phyloP scores from a whole-genome alignment of 371 early-diverging fungal genomes.

The Umbelopsis sp. region DNA sequence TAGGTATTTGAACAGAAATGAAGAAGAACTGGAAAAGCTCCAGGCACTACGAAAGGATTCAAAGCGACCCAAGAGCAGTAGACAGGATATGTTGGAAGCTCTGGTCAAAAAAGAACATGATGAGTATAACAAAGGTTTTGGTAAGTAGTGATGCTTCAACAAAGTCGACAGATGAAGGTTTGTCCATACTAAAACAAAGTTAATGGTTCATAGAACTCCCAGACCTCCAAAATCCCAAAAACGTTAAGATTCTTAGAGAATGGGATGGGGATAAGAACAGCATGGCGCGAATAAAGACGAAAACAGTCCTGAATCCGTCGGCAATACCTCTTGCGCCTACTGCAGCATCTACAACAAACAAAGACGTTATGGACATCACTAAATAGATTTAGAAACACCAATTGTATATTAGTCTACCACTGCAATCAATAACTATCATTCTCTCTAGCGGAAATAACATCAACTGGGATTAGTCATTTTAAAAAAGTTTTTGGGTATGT shows the following conservation, averaged over 20 bases:
- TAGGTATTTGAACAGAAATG: constrained; percentile 51
- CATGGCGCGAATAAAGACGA: constrained; percentile 41
- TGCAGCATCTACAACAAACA: neutral
- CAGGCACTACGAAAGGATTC: constrained; percentile 49
- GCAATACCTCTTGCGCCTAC: neutral
- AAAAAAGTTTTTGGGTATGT: too few species aligned
- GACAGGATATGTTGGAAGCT: constrained; percentile 51
- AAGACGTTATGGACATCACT: neutral
- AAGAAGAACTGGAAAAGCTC: constrained; percentile 57
- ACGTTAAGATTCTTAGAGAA: constrained; percentile 50
- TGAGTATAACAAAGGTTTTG: constrained; percentile 63
- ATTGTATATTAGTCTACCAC: neutral
- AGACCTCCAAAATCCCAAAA: constrained; percentile 60
- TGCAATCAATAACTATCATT: neutral
- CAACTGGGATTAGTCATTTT: too few species aligned
- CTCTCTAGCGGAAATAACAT: too few species aligned
- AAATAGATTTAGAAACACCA: constrained; percentile 1
- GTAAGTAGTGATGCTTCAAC: constrained; percentile 34
- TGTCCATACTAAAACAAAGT: constrained; percentile 15
- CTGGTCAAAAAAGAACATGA: constrained; percentile 49
- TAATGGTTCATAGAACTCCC: constrained; percentile 49
- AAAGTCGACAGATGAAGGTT: too few species aligned
- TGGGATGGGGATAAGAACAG: constrained; percentile 68
- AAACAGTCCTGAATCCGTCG: neutral
- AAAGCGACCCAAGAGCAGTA: constrained; percentile 53